These are phyloP conservation scores for Puccinia novopanici DNA, from an alignment of 1,284 basidiomycete species.

Conservation along the genomic window DNA sequence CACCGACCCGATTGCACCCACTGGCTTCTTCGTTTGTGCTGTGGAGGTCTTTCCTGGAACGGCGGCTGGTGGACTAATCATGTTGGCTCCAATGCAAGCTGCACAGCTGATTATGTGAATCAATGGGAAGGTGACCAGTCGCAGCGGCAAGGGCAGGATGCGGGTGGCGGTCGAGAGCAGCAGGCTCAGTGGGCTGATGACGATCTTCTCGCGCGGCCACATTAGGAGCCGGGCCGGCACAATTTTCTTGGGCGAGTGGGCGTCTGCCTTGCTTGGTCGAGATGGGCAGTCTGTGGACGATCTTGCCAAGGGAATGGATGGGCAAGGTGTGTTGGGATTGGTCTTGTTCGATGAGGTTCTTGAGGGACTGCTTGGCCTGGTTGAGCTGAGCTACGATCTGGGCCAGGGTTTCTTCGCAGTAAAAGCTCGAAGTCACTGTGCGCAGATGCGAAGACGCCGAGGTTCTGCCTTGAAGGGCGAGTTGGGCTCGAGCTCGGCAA, in stretches of 20 bases:
- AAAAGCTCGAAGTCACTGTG: not conserved
- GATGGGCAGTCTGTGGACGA: not conserved
- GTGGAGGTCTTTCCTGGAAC: not conserved
- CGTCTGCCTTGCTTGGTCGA: no score
- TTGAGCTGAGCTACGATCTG: not conserved
- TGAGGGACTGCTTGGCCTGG: not conserved
- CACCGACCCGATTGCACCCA: no score
- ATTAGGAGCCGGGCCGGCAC: not conserved
- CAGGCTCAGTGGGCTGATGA: not conserved
- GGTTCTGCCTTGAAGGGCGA: conserved; percentile 17
- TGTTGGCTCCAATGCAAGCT: conserved; percentile 35
- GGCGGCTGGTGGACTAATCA: not conserved
- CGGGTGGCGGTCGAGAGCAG: not conserved
- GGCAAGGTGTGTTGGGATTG: not conserved
- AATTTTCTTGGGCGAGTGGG: not conserved
- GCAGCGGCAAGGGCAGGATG: not conserved
- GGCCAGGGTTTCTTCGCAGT: not conserved
- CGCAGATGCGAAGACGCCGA: not conserved
- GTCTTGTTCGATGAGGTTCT: not conserved
- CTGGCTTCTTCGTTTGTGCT: not conserved
- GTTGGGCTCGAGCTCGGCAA: not conserved
- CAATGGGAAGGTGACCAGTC: not conserved
- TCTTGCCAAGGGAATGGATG: not conserved
- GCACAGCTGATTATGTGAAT: conserved; percentile 41
- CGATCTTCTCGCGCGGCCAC: not conserved